These are phyloP conservation scores for Solanum sejunctum DNA, from an alignment of 257 asterid genomes.

Conservation along the genomic window DNA sequence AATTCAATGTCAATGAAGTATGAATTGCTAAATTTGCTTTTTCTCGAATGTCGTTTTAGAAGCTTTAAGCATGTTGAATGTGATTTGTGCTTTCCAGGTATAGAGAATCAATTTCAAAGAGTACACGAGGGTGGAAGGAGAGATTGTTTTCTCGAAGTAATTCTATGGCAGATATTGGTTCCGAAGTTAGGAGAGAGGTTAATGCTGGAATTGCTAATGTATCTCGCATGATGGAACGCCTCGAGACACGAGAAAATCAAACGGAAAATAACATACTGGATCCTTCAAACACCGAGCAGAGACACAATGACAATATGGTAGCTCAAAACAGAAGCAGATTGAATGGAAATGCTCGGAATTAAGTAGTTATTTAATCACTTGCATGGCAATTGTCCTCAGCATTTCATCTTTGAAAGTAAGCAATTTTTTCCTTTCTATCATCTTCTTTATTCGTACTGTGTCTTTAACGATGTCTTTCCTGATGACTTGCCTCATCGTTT, in stretches of 20 bases:
- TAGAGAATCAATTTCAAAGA: constrained; percentile 72
- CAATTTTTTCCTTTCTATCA: neutral
- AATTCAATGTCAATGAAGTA: constrained; percentile 76
- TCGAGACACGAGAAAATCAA: neutral
- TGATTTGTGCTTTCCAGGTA: constrained; percentile 31
- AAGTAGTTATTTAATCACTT: neutral
- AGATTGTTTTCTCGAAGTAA: constrained; percentile 69
- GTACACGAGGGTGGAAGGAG: constrained; percentile 84
- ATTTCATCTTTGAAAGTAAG: neutral
- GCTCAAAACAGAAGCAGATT: neutral
- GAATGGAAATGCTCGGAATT: neutral
- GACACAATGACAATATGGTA: neutral
- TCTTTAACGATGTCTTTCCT: neutral
- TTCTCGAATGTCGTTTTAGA: neutral
- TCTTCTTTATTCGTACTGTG: neutral
- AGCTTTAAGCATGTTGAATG: constrained; percentile 1
- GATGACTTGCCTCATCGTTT: neutral
- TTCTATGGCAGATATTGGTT: constrained; percentile 66
- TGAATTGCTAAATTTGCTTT: constrained; percentile 2
- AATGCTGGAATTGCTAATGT: neutral
- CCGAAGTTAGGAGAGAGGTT: constrained; percentile 50
- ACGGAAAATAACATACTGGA: neutral
- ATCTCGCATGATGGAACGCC: neutral
- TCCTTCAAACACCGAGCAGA: neutral
- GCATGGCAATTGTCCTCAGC: neutral